Evolutionary conservation across 164 flowering plant genomes (phyloP).

Genomic region (Umbilicus rupestris): DNA sequence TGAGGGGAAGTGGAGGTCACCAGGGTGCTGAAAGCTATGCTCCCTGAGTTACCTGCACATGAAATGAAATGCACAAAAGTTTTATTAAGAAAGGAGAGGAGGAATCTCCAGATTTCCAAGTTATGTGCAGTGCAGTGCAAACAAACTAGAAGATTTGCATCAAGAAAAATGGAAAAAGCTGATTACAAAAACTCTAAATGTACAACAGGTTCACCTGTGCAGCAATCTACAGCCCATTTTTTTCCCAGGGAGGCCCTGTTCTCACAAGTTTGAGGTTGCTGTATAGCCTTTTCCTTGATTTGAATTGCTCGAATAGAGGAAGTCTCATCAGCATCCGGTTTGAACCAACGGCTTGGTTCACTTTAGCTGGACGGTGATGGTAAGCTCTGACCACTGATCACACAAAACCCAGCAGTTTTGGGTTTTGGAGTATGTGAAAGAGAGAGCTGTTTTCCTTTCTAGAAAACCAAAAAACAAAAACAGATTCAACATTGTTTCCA

Average conservation of each 20-base stretch:
- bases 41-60: too few relatives aligned
- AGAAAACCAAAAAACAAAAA: neutral
- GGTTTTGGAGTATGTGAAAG: constrained; percentile 71
- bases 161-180: neutral
- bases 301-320: too few relatives aligned
- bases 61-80: neutral
- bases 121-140: neutral
- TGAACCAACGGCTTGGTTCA: too few relatives aligned
- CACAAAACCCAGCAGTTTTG: constrained; percentile 61
- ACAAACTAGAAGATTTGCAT: neutral
- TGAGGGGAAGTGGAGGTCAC: constrained; percentile 1
- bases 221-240: neutral
- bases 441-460: constrained; percentile 46
- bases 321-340: too few relatives aligned
- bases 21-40: neutral
- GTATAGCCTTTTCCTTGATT: too few relatives aligned
- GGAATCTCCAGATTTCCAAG: neutral
- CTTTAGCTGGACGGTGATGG: constrained; percentile 61
- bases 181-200: neutral
- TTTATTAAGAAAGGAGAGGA: neutral
- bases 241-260: too few relatives aligned
- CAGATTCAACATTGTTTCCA: neutral
- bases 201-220: constrained; percentile 1
- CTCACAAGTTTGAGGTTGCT: too few relatives aligned
- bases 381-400: constrained; percentile 37